phyloP scores from a whole-genome alignment of 1,139 yeast species.

The Blastobotrys elegans region DNA sequence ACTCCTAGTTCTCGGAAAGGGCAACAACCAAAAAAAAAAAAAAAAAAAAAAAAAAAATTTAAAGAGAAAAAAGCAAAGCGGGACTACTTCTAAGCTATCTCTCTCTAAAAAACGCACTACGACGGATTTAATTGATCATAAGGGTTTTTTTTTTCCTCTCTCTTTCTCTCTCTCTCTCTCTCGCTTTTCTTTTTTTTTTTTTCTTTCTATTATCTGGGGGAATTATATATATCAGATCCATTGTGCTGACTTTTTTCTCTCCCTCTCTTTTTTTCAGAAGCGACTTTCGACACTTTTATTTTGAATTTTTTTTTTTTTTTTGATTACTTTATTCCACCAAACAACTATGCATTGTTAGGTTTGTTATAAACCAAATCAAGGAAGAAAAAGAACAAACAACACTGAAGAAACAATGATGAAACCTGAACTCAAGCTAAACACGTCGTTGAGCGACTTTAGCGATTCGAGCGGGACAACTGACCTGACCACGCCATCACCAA shows the following conservation, averaged over 20 bases:
- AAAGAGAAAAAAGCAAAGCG: background rate
- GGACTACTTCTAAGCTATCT: background rate
- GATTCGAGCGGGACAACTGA: constrained; percentile 4
- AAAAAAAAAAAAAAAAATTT: background rate
- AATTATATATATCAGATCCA: background rate
- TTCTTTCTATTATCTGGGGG: background rate
- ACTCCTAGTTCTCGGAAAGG: no score
- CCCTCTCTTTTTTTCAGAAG: background rate
- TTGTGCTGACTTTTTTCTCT: background rate
- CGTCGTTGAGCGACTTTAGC: constrained; percentile 5
- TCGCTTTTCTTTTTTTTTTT: background rate
- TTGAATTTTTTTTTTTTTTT: background rate
- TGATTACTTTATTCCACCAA: background rate
- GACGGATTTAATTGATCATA: no score
- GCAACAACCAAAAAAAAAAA: background rate
- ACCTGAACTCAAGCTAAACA: constrained; percentile 4
- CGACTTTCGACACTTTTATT: no score
- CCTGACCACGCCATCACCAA: constrained; percentile 9
- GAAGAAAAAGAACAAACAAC: background rate
- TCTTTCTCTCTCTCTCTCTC: background rate
- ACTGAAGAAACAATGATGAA: constrained; percentile 4
- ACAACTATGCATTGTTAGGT: background rate
- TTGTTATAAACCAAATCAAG: background rate
- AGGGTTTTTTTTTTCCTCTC: background rate
- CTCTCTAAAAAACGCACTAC: no score